A percentile compares a stretch with the other conserved stretches of the same genome.
phyloP scores from a whole-genome alignment of 345 rosid species.

The Arabis alpina region DNA sequence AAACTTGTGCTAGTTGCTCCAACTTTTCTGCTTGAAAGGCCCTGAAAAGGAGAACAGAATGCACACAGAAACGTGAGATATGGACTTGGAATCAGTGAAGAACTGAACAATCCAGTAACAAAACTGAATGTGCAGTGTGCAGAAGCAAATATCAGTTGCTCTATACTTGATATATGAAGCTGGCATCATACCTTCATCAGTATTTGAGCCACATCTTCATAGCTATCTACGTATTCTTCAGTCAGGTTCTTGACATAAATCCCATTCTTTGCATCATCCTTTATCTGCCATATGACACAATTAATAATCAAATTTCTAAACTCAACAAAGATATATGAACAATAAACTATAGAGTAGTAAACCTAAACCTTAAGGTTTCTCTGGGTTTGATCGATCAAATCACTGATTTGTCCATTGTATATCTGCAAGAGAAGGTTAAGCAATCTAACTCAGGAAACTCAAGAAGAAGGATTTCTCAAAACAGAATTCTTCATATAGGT shows the following conservation, averaged over 20 bases:
- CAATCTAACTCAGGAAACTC: neutral
- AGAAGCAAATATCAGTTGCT: neutral
- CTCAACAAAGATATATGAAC: slow-evolving; percentile 19
- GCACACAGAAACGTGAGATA: slow-evolving; percentile 29
- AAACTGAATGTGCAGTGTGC: slow-evolving; percentile 6
- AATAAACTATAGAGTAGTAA: slow-evolving; percentile 7
- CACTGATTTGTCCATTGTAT: slow-evolving; percentile 89
- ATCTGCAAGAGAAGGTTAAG: slow-evolving; percentile 52
- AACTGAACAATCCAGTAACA: neutral
- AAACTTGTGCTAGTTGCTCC: slow-evolving; percentile 95
- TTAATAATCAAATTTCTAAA: neutral
- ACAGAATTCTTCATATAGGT: slow-evolving; percentile 7
- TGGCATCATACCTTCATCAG: slow-evolving; percentile 74
- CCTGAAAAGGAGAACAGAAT: slow-evolving; percentile 51
- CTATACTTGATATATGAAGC: neutral
- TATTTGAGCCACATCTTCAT: slow-evolving; percentile 81
- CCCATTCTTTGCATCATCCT: slow-evolving; percentile 84
- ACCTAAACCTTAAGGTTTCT: slow-evolving; percentile 80
- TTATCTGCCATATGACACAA: slow-evolving; percentile 56
- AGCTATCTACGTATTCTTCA: slow-evolving; percentile 82
- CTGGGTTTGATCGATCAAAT: slow-evolving; percentile 88
- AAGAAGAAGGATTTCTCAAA: neutral
- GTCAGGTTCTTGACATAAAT: slow-evolving; percentile 79
- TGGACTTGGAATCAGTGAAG: slow-evolving; percentile 18
- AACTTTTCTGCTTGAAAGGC: slow-evolving; percentile 91